Conservation (phyloP, 2,329 filamentous ascomycete genomes). For the Paraphaeosphaeria minitans region DNA sequence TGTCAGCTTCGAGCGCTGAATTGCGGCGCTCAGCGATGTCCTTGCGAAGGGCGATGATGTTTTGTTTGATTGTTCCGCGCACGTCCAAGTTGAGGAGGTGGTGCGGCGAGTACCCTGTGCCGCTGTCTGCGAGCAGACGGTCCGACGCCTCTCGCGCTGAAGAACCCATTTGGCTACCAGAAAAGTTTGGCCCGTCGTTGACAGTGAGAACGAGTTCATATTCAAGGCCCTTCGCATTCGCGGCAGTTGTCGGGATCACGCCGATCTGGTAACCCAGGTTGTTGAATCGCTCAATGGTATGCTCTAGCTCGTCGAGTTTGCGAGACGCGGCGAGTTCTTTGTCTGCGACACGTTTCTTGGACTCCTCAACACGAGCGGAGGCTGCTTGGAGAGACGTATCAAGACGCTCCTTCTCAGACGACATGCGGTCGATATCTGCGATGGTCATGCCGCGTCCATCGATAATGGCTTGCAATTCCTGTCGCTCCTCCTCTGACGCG, state of each 20-base stretch:
- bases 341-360: slow-evolving; percentile 80
- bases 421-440: slow-evolving; percentile 99
- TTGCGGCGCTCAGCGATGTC: slow-evolving; percentile 90
- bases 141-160: slow-evolving; percentile 62
- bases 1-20: slow-evolving; percentile 82
- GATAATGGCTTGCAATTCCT: slow-evolving; percentile 79
- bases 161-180: slow-evolving; percentile 55
- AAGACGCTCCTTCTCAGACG: slow-evolving; percentile 89
- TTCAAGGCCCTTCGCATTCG: slow-evolving; percentile 81
- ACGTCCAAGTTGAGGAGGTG: slow-evolving; percentile 90
- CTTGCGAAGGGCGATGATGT: slow-evolving; percentile 78
- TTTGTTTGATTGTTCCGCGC: slow-evolving; percentile 78
- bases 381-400: slow-evolving; percentile 84
- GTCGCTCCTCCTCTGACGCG: slow-evolving; percentile 77
- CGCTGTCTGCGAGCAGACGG: slow-evolving; percentile 78
- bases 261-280: slow-evolving; percentile 92
- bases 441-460: slow-evolving; percentile 95
- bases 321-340: slow-evolving; percentile 85
- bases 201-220: slow-evolving; percentile 87
- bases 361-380: slow-evolving; percentile 77
- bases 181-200: slow-evolving; percentile 77
- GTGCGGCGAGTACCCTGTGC: slow-evolving; percentile 86
- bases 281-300: slow-evolving; percentile 88
- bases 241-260: slow-evolving; percentile 81
- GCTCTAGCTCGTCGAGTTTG: slow-evolving; percentile 91